Evolutionary conservation across 1,139 yeast genomes (phyloP).

Genomic region (Blastobotrys apis): DNA sequence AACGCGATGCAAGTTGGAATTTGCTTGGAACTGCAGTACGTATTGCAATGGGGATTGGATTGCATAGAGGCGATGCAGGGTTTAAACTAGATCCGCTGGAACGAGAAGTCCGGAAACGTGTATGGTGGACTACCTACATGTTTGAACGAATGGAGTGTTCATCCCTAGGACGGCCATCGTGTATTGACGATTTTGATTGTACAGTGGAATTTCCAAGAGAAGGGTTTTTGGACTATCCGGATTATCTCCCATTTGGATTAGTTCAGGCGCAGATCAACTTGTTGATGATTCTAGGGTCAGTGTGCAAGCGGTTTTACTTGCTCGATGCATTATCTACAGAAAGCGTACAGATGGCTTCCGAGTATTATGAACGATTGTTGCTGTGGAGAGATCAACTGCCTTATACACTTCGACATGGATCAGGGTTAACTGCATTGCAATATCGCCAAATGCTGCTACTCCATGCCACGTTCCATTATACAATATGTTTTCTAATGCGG

Average conservation of each 20-base stretch:
- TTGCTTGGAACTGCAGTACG: slow-evolving; percentile 13
- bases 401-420: slow-evolving; percentile 3
- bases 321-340: slow-evolving; percentile 13
- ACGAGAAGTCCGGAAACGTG: slow-evolving; percentile 42
- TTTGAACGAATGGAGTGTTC: slow-evolving; percentile 54
- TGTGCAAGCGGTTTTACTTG: slow-evolving; percentile 14
- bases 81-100: slow-evolving; percentile 28
- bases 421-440: slow-evolving; percentile 2
- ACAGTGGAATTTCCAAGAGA: slow-evolving; percentile 14
- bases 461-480: slow-evolving; percentile 14
- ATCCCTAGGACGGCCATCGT: slow-evolving; percentile 52
- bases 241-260: slow-evolving; percentile 1
- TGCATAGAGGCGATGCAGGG: slow-evolving; percentile 24
- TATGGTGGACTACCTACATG: slow-evolving; percentile 57
- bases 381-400: slow-evolving; percentile 15
- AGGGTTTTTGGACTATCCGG: slow-evolving; percentile 6
- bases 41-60: slow-evolving; percentile 18
- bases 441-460: slow-evolving; percentile 5
- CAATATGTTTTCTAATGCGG: slow-evolving; percentile 13
- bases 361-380: slow-evolving; percentile 10
- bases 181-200: slow-evolving; percentile 38
- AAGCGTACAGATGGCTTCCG: slow-evolving; percentile 7
- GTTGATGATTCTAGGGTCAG: slow-evolving; percentile 10
- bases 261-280: slow-evolving; percentile 12
- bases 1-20: slow-evolving; percentile 15